A percentile compares a stretch with the other conserved stretches of the same genome.
phyloP scores from a whole-genome alignment of 2,329 filamentous ascomycete genomes.

The Aureobasidium sp. region DNA sequence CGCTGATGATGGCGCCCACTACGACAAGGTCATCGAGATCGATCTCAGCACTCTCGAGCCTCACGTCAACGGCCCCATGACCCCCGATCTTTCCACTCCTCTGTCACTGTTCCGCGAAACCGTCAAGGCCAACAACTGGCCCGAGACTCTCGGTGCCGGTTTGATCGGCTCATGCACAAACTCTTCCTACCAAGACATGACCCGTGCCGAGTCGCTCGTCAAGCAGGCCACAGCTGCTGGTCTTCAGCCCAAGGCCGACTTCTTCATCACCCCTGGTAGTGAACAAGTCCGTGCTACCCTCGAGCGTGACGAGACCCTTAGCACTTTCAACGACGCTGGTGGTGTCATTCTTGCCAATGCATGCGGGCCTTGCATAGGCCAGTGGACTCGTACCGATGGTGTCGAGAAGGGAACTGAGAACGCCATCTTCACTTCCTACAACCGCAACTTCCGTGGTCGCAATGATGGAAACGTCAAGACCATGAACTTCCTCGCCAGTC shows the following conservation, averaged over 20 bases:
- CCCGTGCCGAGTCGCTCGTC: constrained; percentile 83
- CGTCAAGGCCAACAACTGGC: constrained; percentile 81
- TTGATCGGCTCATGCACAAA: constrained; percentile 98
- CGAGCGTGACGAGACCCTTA: constrained; percentile 77
- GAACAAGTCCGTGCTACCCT: constrained; percentile 95
- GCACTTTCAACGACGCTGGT: constrained; percentile 78
- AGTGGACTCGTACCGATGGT: constrained; percentile 89
- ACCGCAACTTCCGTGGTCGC: constrained; percentile 94
- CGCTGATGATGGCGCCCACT: constrained; percentile 75
- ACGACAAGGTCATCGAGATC: constrained; percentile 86
- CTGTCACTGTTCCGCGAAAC: constrained; percentile 82
- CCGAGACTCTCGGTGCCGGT: constrained; percentile 80
- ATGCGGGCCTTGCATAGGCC: constrained; percentile 80
- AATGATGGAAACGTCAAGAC: constrained; percentile 95
- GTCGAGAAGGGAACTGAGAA: constrained; percentile 79
- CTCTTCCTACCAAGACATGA: constrained; percentile 99
- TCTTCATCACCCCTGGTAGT: constrained; percentile 93
- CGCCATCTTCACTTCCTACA: constrained; percentile 94
- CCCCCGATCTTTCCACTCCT: constrained; percentile 88
- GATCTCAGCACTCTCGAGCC: constrained; percentile 86
- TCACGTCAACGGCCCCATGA: constrained; percentile 95
- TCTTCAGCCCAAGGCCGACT: constrained; percentile 78
- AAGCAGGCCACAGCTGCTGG: constrained; percentile 87
- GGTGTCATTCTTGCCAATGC: constrained; percentile 90
- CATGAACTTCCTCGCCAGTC: constrained; percentile 98